Evolutionary conservation across 2,329 filamentous ascomycete genomes (phyloP), one percentile per base, ranked within the genome.

Genomic region (Pseudofabraea citricarpa): DNA sequence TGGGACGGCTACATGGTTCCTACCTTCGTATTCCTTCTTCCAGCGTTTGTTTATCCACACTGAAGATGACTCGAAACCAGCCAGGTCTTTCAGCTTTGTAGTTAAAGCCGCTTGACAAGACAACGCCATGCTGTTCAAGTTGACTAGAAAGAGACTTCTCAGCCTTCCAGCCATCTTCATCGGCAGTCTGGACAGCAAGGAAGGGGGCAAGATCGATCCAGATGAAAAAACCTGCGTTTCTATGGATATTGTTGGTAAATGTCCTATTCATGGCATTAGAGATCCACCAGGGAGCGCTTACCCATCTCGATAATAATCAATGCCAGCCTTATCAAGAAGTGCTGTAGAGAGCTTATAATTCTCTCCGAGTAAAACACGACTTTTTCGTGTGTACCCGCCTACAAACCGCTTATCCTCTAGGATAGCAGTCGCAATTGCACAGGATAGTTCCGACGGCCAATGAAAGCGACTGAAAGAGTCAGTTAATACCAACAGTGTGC

Each of bases 171-270:
- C 35, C 32, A 10, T 54, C 46, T 4, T 49, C 43, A 2, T 61
- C 47, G 2, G 44, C 75, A 44, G 78, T 78, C 8, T 39, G 32
- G 0, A 53, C 21, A 6, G 64, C 58, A 26, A 77, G 53, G 44
- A 65, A 71, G 0, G 65, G 64, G 1, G 67, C 68, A 13, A 81
- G 52, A 53, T 80, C 67, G 2, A 76, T 56, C 65, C 71, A 80
- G 2, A 81, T 48, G 52, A 81, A 81, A 52, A 80, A 78, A 0
- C 73, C 76, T 0, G 76, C 76, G 47, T 79, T 79, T n/a, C 64
- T 65, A 13, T 7, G 13, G 2, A 20, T 15, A 62, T 60, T 29
- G n/a, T n/a, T n/a, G n/a, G n/a, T n/a, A n/a, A n/a, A n/a, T n/a
- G n/a, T n/a, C n/a, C n/a, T n/a, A n/a, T n/a, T n/a, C n/a, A n/a